Evolutionary conservation across 148 eudicot genomes (phyloP), one percentile per base, ranked within the genome.

Genomic region (Tetragonia tetragonoides): DNA sequence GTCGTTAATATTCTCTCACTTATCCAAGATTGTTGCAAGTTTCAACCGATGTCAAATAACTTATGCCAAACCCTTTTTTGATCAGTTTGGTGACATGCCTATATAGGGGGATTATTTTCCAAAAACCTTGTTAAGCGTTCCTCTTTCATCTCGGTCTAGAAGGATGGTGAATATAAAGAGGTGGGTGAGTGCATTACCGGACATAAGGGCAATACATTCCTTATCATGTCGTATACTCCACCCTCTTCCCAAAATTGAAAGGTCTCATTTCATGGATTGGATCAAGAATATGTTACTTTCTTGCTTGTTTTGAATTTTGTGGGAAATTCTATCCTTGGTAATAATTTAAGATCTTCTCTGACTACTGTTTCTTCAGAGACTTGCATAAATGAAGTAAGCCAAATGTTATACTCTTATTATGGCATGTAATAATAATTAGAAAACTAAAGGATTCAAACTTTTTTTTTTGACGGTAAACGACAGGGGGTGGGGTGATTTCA

Each of bases 21-120:
- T 69, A 16, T 18, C 23, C 12, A 20, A 24, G 12, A n/a, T 8
- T 1, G 34, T 69, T 9, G 54, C 23, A 69, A 20, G 16, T 0
- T 15, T 69, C 10, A 21, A 2, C 0, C 46, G 72, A n/a, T 37
- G n/a, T 46, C 4, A 7, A 7, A 41, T 20, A n/a, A 6, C 28
- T 9, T 69, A 18, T n/a, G n/a, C 17, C 15, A 2, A 4, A 4
- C 72, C 72, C 3, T 69, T 44, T 6, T 2, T 44, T n/a, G 16
- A 46, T 4, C 57, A 10, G 0, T 69, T 46, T 46, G 72, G 46
- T 21, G 56, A 16, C 28, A n/a, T 17, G 23, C 72, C 72, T 44
- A 21, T 44, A 21, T 69, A 44, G 72, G 54, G n/a, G 72, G 72
- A 69, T 42, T n/a, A 15, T 69, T 69, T 15, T 41, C 72, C 16